Evolutionary conservation across 306 rosid genomes (phyloP).

Genomic region (Vigna mungo): DNA sequence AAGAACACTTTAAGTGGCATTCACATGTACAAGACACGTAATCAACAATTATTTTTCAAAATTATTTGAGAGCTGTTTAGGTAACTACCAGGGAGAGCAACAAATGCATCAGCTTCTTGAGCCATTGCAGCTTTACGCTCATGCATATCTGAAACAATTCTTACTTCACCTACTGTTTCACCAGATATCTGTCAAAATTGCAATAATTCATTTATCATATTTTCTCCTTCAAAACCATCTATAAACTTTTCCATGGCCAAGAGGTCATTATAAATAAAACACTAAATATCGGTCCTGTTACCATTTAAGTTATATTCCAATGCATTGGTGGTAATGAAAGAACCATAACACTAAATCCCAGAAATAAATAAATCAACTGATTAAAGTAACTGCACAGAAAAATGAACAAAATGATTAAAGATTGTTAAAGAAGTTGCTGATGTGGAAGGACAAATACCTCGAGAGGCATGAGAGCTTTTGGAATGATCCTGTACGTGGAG

Average conservation of each 20-base stretch:
- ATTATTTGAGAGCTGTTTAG: conserved; percentile 23
- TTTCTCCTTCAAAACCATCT: conserved; percentile 25
- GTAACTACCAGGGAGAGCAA: conserved; percentile 88
- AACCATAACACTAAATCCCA: conserved; percentile 17
- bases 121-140: conserved; percentile 96
- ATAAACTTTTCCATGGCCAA: conserved; percentile 30
- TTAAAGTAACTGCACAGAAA: conserved; percentile 9
- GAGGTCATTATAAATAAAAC: conserved; percentile 3
- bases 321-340: conserved; percentile 19
- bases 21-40: conserved; percentile 31
- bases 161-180: conserved; percentile 84
- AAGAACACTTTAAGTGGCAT: conserved; percentile 18
- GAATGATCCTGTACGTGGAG: conserved; percentile 77
- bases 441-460: conserved; percentile 66
- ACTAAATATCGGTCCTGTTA: conserved; percentile 17
- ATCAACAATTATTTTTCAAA: conserved; percentile 17
- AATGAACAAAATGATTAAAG: background rate
- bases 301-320: conserved; percentile 25
- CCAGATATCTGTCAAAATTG: conserved; percentile 80
- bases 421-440: conserved; percentile 3
- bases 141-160: conserved; percentile 90
- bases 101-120: conserved; percentile 87
- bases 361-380: conserved; percentile 29
- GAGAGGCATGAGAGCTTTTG: conserved; percentile 87
- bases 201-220: conserved; percentile 26